Percentiles rank a stretch among this genome's conserved stretches.
These are phyloP conservation scores for Globisporangium irregulare DNA, from an alignment of 352 stramenopile species.

Conservation along the genomic window DNA sequence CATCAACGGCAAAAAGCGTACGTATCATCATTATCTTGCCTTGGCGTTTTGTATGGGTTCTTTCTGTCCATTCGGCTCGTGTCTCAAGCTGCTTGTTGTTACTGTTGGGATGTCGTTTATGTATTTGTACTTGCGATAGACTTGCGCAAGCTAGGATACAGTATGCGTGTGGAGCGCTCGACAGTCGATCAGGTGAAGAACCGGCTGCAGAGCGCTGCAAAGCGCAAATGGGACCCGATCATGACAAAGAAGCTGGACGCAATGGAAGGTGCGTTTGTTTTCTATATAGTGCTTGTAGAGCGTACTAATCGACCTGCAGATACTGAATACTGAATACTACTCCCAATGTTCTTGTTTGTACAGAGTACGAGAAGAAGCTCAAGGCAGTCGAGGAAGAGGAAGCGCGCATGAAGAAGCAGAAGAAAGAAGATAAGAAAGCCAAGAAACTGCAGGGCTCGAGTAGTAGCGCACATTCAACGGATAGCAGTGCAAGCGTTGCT, in stretches of 20 bases:
- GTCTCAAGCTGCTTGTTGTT: not conserved
- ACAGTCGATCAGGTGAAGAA: constrained; percentile 87
- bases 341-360: not conserved
- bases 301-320: not conserved
- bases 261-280: constrained; percentile 47
- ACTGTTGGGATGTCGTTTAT: not conserved
- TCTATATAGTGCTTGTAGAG: not conserved
- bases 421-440: constrained; percentile 73
- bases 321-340: not conserved
- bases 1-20: constrained; percentile 94
- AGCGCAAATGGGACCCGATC: constrained; percentile 82
- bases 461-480: not conserved
- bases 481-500: constrained; percentile 16
- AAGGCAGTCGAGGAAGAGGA: constrained; percentile 68
- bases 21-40: constrained; percentile 18
- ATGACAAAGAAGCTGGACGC: constrained; percentile 80
- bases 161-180: constrained; percentile 90
- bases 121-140: constrained; percentile 37
- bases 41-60: not conserved
- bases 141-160: constrained; percentile 87
- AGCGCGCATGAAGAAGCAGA: constrained; percentile 61
- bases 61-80: not conserved
- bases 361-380: constrained; percentile 86
- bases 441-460: constrained; percentile 35
- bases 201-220: constrained; percentile 71